Evolutionary conservation across 495 filamentous ascomycete species (phyloP).

Genomic region (Annulohypoxylon bovei): DNA sequence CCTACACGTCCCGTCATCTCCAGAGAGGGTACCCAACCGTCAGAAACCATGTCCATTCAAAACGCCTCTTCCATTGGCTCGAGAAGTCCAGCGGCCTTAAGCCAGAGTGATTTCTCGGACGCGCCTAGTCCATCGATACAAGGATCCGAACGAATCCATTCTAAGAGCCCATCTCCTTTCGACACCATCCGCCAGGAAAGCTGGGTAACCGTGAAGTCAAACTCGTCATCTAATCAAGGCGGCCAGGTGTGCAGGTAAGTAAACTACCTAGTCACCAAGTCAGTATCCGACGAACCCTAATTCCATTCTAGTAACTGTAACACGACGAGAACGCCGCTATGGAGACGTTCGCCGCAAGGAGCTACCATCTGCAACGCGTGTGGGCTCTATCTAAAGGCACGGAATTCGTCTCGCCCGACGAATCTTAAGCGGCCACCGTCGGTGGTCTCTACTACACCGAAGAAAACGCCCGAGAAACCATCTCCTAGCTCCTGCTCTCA

Average conservation of each 20-base stretch:
- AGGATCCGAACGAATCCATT: conserved; percentile 44
- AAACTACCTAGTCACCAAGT: neutral
- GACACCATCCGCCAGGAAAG: conserved; percentile 40
- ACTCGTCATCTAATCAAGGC: conserved; percentile 39
- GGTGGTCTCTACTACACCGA: conserved; percentile 51
- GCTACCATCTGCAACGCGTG: conserved; percentile 98
- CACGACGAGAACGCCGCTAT: conserved; percentile 92
- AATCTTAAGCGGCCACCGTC: conserved; percentile 78
- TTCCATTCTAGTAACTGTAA: conserved; percentile 81
- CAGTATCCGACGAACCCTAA: conserved; percentile 20
- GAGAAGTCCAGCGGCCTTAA: conserved; percentile 43
- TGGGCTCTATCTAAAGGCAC: conserved; percentile 91
- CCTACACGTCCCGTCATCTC: conserved; percentile 44
- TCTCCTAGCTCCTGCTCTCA: conserved; percentile 48
- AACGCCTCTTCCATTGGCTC: conserved; percentile 39
- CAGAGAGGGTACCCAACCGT: conserved; percentile 38
- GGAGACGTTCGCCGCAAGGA: conserved; percentile 91
- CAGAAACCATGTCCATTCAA: conserved; percentile 38
- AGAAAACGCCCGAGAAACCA: conserved; percentile 48
- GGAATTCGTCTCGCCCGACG: conserved; percentile 87
- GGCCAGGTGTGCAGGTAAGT: conserved; percentile 67
- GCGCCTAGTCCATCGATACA: conserved; percentile 44
- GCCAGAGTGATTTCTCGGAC: conserved; percentile 43
- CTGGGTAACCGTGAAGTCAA: conserved; percentile 23
- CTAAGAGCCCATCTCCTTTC: conserved; percentile 48